These are phyloP conservation scores for Trichophyton simii DNA, from an alignment of 2,329 filamentous ascomycete genomes.

Conservation along the genomic window DNA sequence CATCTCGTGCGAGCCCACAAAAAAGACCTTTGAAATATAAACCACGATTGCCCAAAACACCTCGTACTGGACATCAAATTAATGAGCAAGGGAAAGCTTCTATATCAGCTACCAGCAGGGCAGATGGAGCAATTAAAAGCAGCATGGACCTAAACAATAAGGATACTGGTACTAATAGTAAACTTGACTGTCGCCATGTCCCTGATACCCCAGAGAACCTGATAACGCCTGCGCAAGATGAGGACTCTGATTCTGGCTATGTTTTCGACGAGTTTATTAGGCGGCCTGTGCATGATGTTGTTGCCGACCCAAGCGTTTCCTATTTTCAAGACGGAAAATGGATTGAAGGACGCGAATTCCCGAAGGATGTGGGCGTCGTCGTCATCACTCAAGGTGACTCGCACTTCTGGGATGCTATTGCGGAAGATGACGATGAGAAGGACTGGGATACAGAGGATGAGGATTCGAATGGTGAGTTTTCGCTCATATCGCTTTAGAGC, in stretches of 20 bases:
- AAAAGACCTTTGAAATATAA: constrained; percentile 26
- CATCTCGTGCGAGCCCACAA: constrained; percentile 8
- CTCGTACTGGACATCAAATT: background rate
- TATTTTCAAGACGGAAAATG: constrained; percentile 10
- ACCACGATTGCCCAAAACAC: constrained; percentile 22
- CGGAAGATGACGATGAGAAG: constrained; percentile 41
- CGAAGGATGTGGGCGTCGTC: constrained; percentile 29
- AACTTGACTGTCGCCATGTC: background rate
- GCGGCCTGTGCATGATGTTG: constrained; percentile 27
- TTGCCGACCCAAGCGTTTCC: constrained; percentile 5
- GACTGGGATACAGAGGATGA: constrained; percentile 49
- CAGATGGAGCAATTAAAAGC: background rate
- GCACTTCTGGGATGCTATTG: constrained; percentile 46
- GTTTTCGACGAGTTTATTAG: constrained; percentile 52
- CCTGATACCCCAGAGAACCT: constrained; percentile 4
- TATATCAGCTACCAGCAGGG: background rate
- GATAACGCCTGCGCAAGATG: constrained; percentile 17
- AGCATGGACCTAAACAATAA: no score
- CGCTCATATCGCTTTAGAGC: background rate
- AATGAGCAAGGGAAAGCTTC: background rate
- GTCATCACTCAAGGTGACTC: constrained; percentile 34
- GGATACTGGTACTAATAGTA: background rate
- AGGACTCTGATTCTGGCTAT: constrained; percentile 41
- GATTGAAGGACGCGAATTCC: constrained; percentile 12
- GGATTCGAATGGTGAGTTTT: constrained; percentile 45